Percentiles rank a stretch among this genome's conserved stretches.
Conservation (phyloP, 306 rosid genomes). For the Inga laurina region DNA sequence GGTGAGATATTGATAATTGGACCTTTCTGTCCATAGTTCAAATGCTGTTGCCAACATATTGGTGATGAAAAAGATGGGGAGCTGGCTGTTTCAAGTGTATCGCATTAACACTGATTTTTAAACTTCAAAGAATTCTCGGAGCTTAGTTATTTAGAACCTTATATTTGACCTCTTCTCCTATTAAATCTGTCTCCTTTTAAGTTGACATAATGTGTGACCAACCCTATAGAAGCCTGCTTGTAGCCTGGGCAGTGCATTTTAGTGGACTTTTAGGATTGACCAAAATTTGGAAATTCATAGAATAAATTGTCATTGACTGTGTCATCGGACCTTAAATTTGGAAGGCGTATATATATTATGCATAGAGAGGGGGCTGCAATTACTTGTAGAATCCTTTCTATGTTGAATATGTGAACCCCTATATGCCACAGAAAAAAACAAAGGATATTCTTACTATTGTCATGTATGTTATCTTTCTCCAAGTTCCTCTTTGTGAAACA, state of each 20-base stretch:
- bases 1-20: background rate
- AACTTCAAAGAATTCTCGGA: background rate
- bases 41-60: background rate
- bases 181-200: background rate
- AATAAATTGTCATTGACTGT: background rate
- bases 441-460: background rate
- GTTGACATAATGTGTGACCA: background rate
- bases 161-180: background rate
- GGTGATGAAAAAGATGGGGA: background rate
- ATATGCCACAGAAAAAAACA: background rate
- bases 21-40: background rate
- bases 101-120: background rate
- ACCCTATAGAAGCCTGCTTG: background rate
- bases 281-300: background rate
- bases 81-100: background rate
- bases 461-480: background rate
- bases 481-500: conserved; percentile 16
- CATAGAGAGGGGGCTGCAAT: background rate
- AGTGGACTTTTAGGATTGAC: background rate
- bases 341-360: background rate
- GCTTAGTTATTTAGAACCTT: background rate
- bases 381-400: background rate
- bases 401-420: background rate
- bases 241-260: background rate
- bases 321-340: background rate